Percentiles rank a stretch among this genome's conserved stretches.
These are phyloP conservation scores for Fusarium floridanum DNA, from an alignment of 2,329 filamentous ascomycete genomes.

Conservation along the genomic window DNA sequence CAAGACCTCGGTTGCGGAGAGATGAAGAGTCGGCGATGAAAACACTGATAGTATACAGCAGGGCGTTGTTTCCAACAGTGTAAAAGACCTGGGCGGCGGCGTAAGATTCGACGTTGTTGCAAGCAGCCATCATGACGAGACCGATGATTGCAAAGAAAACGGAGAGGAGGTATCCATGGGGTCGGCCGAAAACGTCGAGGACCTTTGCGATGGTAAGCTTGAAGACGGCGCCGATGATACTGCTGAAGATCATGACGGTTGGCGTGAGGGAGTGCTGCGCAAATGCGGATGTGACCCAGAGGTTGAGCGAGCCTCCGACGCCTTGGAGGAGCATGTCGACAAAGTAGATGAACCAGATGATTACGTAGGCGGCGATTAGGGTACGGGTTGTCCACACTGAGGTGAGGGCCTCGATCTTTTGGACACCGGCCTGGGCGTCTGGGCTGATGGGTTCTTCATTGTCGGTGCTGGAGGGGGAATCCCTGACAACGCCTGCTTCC, in stretches of 20 bases:
- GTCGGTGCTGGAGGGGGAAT: neutral
- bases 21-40: conserved; percentile 77
- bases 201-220: conserved; percentile 75
- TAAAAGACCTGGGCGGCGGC: conserved; percentile 75
- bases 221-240: conserved; percentile 66
- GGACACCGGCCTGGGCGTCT: neutral
- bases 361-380: neutral
- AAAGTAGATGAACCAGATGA: conserved; percentile 26
- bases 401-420: conserved; percentile 9
- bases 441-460: neutral
- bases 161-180: conserved; percentile 69
- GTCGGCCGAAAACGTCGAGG: conserved; percentile 73
- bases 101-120: conserved; percentile 57
- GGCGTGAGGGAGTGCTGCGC: conserved; percentile 64
- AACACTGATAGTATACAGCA: conserved; percentile 72
- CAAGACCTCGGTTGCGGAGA: conserved; percentile 67
- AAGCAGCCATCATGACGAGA: conserved; percentile 73
- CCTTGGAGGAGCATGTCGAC: neutral
- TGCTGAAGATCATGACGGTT: conserved; percentile 64
- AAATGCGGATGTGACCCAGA: conserved; percentile 64
- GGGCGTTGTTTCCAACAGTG: conserved; percentile 70
- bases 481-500: neutral
- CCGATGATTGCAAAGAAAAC: conserved; percentile 61
- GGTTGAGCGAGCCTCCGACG: conserved; percentile 46
- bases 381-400: neutral